These are phyloP conservation scores for Afroboletus lepidellus DNA, from an alignment of 1,284 basidiomycete species.

Conservation along the genomic window DNA sequence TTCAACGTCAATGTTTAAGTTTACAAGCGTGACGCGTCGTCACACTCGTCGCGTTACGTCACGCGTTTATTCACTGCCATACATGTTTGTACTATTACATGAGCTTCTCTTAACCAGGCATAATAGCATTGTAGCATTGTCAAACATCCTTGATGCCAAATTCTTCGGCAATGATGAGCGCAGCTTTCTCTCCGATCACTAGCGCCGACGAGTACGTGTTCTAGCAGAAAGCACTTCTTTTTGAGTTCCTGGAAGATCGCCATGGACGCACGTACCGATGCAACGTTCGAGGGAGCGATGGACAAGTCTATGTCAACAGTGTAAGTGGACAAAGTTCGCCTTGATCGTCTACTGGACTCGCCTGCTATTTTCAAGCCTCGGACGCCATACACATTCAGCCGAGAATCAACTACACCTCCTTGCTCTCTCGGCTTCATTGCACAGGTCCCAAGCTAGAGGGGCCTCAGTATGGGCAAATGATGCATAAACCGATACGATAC, in stretches of 20 bases:
- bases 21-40: slow-evolving; percentile 5
- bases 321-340: neutral
- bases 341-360: slow-evolving; percentile 3
- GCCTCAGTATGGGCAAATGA: neutral
- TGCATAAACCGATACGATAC: slow-evolving; percentile 32
- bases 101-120: too few relatives aligned
- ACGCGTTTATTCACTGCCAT: slow-evolving; percentile 29
- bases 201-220: slow-evolving; percentile 27
- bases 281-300: slow-evolving; percentile 35
- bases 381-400: slow-evolving; percentile 63
- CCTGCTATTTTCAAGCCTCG: slow-evolving; percentile 56
- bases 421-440: slow-evolving; percentile 59
- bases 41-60: slow-evolving; percentile 20
- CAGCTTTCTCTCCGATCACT: slow-evolving; percentile 29
- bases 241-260: neutral
- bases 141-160: slow-evolving; percentile 12
- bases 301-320: slow-evolving; percentile 33
- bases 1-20: neutral
- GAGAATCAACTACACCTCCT: slow-evolving; percentile 61
- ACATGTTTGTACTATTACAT: slow-evolving; percentile 7
- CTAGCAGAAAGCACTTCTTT: slow-evolving; percentile 2
- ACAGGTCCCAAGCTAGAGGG: slow-evolving; percentile 57
- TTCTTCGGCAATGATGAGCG: slow-evolving; percentile 22
- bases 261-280: slow-evolving; percentile 17
- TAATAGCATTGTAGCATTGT: too few relatives aligned